Evolutionary conservation across 2,329 filamentous ascomycete species (phyloP), one percentile per base, ranked within the genome.

Genomic region (Corniculantispora saksenae): DNA sequence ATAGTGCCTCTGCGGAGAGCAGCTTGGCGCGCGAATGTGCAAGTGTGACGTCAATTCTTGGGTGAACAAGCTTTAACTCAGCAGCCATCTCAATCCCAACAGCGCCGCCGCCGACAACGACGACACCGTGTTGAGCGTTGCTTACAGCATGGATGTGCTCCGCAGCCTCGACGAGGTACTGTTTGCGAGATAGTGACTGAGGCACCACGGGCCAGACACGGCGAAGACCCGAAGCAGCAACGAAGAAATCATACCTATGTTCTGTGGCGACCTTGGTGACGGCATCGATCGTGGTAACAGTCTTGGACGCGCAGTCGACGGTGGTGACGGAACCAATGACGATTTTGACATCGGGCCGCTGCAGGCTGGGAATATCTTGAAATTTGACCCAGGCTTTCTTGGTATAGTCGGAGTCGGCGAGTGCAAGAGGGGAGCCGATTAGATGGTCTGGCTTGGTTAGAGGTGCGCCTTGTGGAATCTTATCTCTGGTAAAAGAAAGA

Each of bases 21-120:
- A 94, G 84, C 70, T 86, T 86, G 29, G 84, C 80, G 23, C 90
- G 83, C 4, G 91, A 93, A 74, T 94, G 92, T 5, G 92, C 85
- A 1, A 95, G 83, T 1, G 87, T 91, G n/a, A 94, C 88, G 48
- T 84, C 84, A 62, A 87, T 79, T 13, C 84, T 71, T 0, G 92
- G 91, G 67, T 89, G 83, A 27, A 88, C 79, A 54, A 85, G 75
- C 76, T 93, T 94, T 62, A 94, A 80, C 78, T 95, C 91, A 1
- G 90, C 87, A 0, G 92, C 91, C 83, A 94, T 93, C 74, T 94
- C 91, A 63, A 94, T 88, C 10, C 92, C 92, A 1, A 94, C 91
- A 8, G 91, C 92, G 58, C 90, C 78, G 68, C 91, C 91, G 21
- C 91, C 91, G n/a, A 94, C 87, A 25, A 94, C 82, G 0, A 91